Evolutionary conservation across 1,284 basidiomycete species (phyloP).

Genomic region (Bjerkandera adusta): DNA sequence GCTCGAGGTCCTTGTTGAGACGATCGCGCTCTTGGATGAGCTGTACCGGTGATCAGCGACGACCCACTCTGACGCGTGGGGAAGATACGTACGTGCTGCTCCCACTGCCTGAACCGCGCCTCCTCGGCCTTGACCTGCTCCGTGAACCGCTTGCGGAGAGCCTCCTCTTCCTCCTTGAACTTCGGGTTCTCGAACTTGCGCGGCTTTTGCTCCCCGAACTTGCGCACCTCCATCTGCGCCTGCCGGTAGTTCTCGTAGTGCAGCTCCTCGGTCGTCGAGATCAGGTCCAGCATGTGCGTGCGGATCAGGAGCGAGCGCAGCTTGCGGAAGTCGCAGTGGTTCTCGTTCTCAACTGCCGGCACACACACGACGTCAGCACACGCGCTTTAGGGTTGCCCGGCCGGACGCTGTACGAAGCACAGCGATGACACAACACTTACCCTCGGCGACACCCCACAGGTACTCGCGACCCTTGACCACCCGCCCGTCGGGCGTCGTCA

Average conservation of each 20-base stretch:
- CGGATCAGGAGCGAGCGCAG: constrained; percentile 94
- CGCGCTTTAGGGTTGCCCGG: neutral
- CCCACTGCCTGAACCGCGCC: constrained; percentile 97
- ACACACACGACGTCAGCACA: constrained; percentile 6
- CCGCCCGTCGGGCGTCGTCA: constrained; percentile 88
- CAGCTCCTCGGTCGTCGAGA: constrained; percentile 92
- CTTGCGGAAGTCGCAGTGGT: constrained; percentile 99
- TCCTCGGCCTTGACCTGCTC: constrained; percentile 99
- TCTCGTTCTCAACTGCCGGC: constrained; percentile 93
- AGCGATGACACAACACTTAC: constrained; percentile 37
- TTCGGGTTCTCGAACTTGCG: constrained; percentile 99
- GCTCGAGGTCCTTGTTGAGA: constrained; percentile 95
- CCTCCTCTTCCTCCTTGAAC: constrained; percentile 99
- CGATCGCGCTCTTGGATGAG: constrained; percentile 96
- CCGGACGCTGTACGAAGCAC: too few relatives aligned
- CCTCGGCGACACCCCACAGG: constrained; percentile 99
- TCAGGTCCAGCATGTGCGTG: constrained; percentile 98
- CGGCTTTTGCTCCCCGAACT: constrained; percentile 98
- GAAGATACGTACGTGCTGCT: constrained; percentile 82
- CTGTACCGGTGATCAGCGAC: constrained; percentile 35
- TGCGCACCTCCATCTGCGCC: constrained; percentile 99
- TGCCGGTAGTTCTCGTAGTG: constrained; percentile 99
- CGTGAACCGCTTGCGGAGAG: constrained; percentile 94
- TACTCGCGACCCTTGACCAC: constrained; percentile 97
- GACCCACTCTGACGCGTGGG: neutral